Base-by-base conservation (phyloP, 768 basidiomycete species). In the Suillus hirtellus region DNA sequence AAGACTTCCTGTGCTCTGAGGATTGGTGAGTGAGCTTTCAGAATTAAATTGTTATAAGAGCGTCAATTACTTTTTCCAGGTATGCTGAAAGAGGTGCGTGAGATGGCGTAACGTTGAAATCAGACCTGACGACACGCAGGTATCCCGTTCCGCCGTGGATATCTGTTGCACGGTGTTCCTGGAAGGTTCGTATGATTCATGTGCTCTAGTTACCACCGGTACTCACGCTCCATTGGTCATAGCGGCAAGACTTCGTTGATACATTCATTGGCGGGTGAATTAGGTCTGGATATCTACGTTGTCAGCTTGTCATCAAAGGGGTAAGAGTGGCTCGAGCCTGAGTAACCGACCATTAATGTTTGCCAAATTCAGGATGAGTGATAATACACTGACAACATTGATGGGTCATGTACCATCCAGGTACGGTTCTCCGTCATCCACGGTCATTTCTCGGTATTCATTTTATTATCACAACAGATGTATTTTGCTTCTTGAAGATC, bases 401-500 rank as follows among this genome's bases (percentile, higher is more conserved):
- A 93, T 95, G 93, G 90, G 90, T 60, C 86, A 88, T 80, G 92
- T 95, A 71, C 93, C 93, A 34, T 85, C 89, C 64, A 87, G 92
- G 90, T 92, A 11, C 4, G 82, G 68, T 60, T 46, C 44, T 42
- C 35, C 21, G 11, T 27, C 11, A 31, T 58, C 5, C 1, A 42
- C 19, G 50, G 37, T 67, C 34, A 62, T 66, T 65, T 70, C 59
- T 40, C 63, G 58, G 63, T 66, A n/a, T 56, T 60, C 62, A 34
- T 46, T 35, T 64, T 70, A 27, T 72, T 31, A 19, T 61, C 56
- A 42, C 46, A 42, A 55, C 68, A 92, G 92, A 81, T 94, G 92
- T 81, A 93, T 96, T 65, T 82, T 96, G 69, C 89, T 96, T 76
- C 84, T 96, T 73, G 95, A 96, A 79, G 94, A 96, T 82, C 84